Conservation (phyloP, 2,329 filamentous ascomycete genomes). For the Hypomyces perniciosus region DNA sequence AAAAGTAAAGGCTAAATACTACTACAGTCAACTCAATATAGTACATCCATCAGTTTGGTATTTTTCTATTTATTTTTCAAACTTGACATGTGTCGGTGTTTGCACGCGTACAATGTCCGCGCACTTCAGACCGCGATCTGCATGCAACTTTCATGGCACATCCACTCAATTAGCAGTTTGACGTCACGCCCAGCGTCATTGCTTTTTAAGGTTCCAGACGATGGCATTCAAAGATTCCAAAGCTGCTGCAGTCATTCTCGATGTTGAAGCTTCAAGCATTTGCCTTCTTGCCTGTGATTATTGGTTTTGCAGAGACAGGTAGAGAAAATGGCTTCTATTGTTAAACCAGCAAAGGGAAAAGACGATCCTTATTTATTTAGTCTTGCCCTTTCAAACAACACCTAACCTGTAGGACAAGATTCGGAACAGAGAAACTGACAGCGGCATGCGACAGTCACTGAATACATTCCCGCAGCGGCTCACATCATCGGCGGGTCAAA, state of each 20-base stretch:
- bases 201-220: neutral
- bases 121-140: neutral
- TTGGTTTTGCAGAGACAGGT: conserved; percentile 4
- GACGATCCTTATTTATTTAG: neutral
- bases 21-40: no score
- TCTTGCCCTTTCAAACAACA: neutral
- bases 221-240: conserved; percentile 1
- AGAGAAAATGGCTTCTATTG: conserved; percentile 12
- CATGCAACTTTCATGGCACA: neutral
- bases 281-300: neutral
- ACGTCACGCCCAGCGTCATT: neutral
- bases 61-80: no score
- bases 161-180: neutral
- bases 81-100: no score
- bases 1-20: no score
- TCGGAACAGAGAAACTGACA: neutral
- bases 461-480: conserved; percentile 38
- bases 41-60: no score
- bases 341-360: conserved; percentile 1
- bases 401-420: neutral
- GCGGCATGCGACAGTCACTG: conserved; percentile 28
- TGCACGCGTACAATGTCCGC: no score
- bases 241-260: neutral
- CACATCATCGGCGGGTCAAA: conserved; percentile 35
- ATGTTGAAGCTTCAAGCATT: neutral